Evolutionary conservation across 495 filamentous ascomycete genomes (phyloP).

Genomic region (Evernia prunastri): DNA sequence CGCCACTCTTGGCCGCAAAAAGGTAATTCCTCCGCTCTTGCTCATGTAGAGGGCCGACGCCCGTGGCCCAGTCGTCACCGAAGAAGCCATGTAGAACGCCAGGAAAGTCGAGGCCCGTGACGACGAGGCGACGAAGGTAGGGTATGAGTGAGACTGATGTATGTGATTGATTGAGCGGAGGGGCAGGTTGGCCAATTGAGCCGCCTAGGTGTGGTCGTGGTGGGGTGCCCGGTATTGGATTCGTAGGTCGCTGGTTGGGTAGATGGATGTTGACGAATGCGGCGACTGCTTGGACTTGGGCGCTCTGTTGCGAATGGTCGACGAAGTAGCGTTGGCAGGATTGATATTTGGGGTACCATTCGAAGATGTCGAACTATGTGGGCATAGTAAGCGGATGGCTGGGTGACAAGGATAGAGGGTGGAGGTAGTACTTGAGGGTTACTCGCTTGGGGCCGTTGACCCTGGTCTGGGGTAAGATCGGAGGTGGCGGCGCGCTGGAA

Average conservation of each 20-base stretch:
- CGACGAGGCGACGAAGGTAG: conserved; percentile 84
- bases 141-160: conserved; percentile 71
- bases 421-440: conserved; percentile 38
- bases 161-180: conserved; percentile 24
- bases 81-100: conserved; percentile 89
- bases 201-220: conserved; percentile 31
- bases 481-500: conserved; percentile 38
- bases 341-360: conserved; percentile 90
- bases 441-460: conserved; percentile 30
- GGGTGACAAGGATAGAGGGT: background rate
- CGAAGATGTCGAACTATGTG: conserved; percentile 71
- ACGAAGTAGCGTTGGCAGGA: conserved; percentile 90
- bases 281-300: conserved; percentile 77
- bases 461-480: conserved; percentile 12
- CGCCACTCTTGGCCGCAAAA: conserved; percentile 86
- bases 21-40: conserved; percentile 89
- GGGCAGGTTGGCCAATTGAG: conserved; percentile 30
- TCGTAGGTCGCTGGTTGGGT: conserved; percentile 42
- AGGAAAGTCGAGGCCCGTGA: conserved; percentile 82
- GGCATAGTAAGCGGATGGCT: conserved; percentile 2
- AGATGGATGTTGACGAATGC: conserved; percentile 80
- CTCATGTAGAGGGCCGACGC: conserved; percentile 77
- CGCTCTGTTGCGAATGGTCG: conserved; percentile 81
- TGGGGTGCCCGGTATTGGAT: conserved; percentile 32
- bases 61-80: conserved; percentile 78